Evolutionary conservation across 495 filamentous ascomycete species (phyloP).

Genomic region (Rhizodiscina lignyota): DNA sequence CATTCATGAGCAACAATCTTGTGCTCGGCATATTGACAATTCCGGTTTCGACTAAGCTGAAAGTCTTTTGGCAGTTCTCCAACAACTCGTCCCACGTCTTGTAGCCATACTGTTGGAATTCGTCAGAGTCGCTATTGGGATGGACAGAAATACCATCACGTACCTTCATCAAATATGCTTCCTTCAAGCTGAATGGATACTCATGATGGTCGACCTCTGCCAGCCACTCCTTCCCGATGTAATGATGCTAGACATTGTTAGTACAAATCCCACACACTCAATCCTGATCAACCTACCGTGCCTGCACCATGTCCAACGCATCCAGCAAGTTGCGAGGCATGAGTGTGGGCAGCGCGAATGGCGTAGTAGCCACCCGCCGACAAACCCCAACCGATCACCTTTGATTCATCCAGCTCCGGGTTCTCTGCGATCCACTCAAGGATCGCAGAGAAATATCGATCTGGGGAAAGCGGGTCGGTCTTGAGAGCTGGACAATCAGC

Average conservation of each 20-base stretch:
- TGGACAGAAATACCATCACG: neutral
- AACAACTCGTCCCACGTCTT: conserved; percentile 37
- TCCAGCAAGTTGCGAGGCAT: conserved; percentile 35
- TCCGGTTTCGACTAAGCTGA: conserved; percentile 51
- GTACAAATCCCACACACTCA: too few species aligned
- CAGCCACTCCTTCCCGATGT: conserved; percentile 49
- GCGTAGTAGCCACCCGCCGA: conserved; percentile 63
- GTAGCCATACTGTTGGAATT: conserved; percentile 63
- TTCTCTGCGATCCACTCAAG: conserved; percentile 45
- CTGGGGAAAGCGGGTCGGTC: conserved; percentile 30
- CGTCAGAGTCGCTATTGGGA: too few species aligned
- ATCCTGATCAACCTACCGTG: too few species aligned
- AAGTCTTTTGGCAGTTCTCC: conserved; percentile 44
- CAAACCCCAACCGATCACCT: conserved; percentile 55
- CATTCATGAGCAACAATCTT: conserved; percentile 46
- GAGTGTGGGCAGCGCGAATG: conserved; percentile 54
- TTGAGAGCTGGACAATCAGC: conserved; percentile 56
- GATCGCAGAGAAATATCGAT: conserved; percentile 43
- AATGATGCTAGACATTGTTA: too few species aligned
- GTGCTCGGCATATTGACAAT: conserved; percentile 41
- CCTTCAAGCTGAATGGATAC: conserved; percentile 73
- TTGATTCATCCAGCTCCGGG: conserved; percentile 37
- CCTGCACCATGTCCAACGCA: conserved; percentile 56
- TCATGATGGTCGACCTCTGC: conserved; percentile 48
- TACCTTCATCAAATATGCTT: conserved; percentile 6